Percentiles rank a stretch among this genome's conserved stretches.
These are phyloP conservation scores for Colletotrichum lentis DNA, from an alignment of 2,329 filamentous ascomycete species.

Conservation along the genomic window DNA sequence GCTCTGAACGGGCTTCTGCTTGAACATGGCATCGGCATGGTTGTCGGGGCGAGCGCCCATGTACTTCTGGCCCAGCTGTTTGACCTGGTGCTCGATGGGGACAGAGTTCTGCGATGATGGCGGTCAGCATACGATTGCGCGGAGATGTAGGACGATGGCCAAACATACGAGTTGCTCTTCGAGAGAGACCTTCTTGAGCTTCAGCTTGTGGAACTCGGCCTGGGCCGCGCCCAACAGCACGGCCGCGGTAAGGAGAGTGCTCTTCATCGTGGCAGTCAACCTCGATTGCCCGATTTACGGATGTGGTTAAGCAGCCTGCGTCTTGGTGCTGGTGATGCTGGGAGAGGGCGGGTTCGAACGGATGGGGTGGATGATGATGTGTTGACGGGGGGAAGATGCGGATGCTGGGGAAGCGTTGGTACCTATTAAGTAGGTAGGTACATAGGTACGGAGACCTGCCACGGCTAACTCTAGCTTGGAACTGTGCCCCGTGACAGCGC, in stretches of 20 bases:
- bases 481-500: slow-evolving; percentile 26
- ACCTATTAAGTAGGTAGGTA: slow-evolving; percentile 37
- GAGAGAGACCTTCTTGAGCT: slow-evolving; percentile 95
- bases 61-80: slow-evolving; percentile 93
- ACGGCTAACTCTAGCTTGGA: slow-evolving; percentile 1
- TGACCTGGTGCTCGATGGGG: slow-evolving; percentile 82
- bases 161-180: slow-evolving; percentile 86
- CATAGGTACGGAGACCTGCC: slow-evolving; percentile 12
- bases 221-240: slow-evolving; percentile 83
- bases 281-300: slow-evolving; percentile 18
- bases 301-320: slow-evolving; percentile 24
- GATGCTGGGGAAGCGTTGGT: slow-evolving; percentile 32
- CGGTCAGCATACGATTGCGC: slow-evolving; percentile 34
- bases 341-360: slow-evolving; percentile 17
- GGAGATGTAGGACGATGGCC: not conserved
- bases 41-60: slow-evolving; percentile 79
- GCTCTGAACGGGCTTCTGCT: slow-evolving; percentile 71
- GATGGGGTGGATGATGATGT: slow-evolving; percentile 33
- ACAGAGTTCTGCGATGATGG: slow-evolving; percentile 67
- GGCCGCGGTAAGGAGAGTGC: slow-evolving; percentile 78
- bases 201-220: slow-evolving; percentile 92
- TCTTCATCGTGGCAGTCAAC: slow-evolving; percentile 76
- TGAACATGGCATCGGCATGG: slow-evolving; percentile 81
- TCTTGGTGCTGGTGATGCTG: slow-evolving; percentile 29
- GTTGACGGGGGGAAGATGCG: slow-evolving; percentile 34